These are phyloP conservation scores for Aleurites moluccanus DNA, from an alignment of 441 rosid species.

Conservation along the genomic window DNA sequence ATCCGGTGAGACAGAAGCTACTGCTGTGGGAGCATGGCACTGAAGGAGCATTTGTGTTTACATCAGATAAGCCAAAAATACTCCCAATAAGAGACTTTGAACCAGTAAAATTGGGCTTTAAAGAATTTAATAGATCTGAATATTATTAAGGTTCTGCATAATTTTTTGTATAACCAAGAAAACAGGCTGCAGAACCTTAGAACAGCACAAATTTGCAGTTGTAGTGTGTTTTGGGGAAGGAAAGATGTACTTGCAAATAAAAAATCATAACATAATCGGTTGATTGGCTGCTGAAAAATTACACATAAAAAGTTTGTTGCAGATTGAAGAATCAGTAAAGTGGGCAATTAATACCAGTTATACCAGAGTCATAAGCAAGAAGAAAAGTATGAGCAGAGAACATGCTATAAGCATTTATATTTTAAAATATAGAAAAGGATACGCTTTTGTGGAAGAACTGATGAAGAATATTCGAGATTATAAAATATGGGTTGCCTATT, in stretches of 20 bases:
- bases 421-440: conserved; percentile 44
- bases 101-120: conserved; percentile 44
- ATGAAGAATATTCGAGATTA: conserved; percentile 35
- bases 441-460: conserved; percentile 65
- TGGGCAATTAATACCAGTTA: background rate
- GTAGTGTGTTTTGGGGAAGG: background rate
- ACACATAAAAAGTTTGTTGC: background rate
- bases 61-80: conserved; percentile 56
- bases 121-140: conserved; percentile 57
- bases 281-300: background rate
- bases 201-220: conserved; percentile 5
- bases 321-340: background rate
- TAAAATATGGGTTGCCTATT: conserved; percentile 46
- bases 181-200: background rate
- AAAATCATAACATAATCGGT: background rate
- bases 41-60: conserved; percentile 40
- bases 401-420: background rate
- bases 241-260: background rate
- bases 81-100: conserved; percentile 49
- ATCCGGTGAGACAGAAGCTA: conserved; percentile 42
- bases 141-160: conserved; percentile 38
- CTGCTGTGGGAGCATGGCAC: conserved; percentile 42
- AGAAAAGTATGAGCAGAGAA: background rate
- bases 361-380: background rate
- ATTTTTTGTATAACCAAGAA: conserved; percentile 9